Conservation (phyloP, 2,329 filamentous ascomycete species). For the Colletotrichum spinosum region DNA sequence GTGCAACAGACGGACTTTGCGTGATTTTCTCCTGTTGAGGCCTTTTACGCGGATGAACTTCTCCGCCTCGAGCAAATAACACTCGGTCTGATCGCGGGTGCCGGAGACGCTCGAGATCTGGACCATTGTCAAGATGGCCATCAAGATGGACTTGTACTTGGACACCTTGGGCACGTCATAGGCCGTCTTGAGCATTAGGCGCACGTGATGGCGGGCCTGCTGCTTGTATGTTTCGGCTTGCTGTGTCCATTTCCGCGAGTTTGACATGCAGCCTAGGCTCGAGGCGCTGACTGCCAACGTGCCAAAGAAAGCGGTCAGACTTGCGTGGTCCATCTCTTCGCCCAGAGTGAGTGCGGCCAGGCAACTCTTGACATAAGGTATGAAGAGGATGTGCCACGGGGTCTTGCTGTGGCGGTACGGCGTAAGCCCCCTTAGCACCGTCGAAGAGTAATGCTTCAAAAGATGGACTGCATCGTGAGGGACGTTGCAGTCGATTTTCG, state of each 20-base stretch:
- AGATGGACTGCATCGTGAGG: constrained; percentile 50
- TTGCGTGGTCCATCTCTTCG: constrained; percentile 48
- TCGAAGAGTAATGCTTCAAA: constrained; percentile 51
- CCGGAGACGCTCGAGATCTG: constrained; percentile 50
- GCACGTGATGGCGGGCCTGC: constrained; percentile 44
- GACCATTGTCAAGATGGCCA: constrained; percentile 54
- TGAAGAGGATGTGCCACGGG: constrained; percentile 53
- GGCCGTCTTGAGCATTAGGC: constrained; percentile 45
- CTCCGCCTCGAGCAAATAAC: constrained; percentile 53
- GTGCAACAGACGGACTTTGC: constrained; percentile 54
- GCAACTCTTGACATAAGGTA: constrained; percentile 50
- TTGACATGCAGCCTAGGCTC: constrained; percentile 45
- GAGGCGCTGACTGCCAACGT: constrained; percentile 53
- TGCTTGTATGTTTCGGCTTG: constrained; percentile 44
- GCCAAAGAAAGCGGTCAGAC: constrained; percentile 50
- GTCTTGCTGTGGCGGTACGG: constrained; percentile 52
- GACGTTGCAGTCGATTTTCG: constrained; percentile 18
- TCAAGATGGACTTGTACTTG: constrained; percentile 55
- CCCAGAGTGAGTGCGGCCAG: constrained; percentile 51
- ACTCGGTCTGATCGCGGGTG: constrained; percentile 48
- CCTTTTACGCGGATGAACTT: constrained; percentile 53
- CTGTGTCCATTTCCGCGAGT: constrained; percentile 45
- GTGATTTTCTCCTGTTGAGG: constrained; percentile 50
- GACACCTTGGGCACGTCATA: constrained; percentile 47
- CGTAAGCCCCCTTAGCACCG: constrained; percentile 47